A percentile compares a stretch with the other conserved stretches of the same genome.
Evolutionary conservation across 441 rosid genomes (phyloP).

Genomic region (Mallotus repandus): DNA sequence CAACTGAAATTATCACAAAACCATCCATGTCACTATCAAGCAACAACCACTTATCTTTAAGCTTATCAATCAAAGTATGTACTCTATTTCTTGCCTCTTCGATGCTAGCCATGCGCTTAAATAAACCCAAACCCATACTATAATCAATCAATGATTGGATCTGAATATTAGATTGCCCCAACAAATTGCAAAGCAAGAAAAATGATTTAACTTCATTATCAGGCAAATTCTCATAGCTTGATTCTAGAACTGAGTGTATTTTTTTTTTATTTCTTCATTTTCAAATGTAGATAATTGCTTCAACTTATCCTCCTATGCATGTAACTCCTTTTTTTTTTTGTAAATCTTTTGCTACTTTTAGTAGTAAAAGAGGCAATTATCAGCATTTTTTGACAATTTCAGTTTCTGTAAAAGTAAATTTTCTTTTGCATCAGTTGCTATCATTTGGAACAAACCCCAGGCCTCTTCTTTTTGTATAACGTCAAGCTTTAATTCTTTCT

Average conservation of each 20-base stretch:
- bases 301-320: not conserved
- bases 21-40: not conserved
- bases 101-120: too few relatives aligned
- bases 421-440: not conserved
- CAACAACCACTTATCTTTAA: not conserved
- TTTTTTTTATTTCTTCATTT: not conserved
- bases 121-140: not conserved
- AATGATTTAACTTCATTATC: not conserved
- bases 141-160: not conserved
- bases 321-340: not conserved
- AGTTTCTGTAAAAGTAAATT: not conserved
- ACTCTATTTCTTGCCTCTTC: not conserved
- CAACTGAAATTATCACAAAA: not conserved
- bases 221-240: not conserved
- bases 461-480: not conserved
- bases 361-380: not conserved
- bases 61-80: not conserved
- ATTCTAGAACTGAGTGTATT: not conserved
- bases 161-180: not conserved
- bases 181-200: constrained; percentile 18
- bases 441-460: not conserved
- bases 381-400: not conserved
- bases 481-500: not conserved
- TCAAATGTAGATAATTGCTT: not conserved
- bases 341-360: not conserved